Conservation (phyloP, 768 basidiomycete genomes). For the Suillus plorans region DNA sequence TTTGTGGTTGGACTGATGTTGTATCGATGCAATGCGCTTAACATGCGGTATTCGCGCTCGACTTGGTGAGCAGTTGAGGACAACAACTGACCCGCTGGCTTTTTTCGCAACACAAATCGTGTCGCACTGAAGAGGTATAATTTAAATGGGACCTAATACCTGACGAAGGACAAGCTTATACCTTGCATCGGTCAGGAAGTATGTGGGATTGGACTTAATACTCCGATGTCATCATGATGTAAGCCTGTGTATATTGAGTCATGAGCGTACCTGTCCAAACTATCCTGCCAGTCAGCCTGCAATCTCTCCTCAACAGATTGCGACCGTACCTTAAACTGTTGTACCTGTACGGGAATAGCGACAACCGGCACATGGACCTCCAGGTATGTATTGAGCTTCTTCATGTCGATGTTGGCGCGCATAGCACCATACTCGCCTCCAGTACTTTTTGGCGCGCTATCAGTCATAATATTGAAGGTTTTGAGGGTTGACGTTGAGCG, state of each 20-base stretch:
- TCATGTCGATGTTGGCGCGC: conserved; percentile 66
- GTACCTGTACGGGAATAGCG: conserved; percentile 66
- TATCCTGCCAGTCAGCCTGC: conserved; percentile 28
- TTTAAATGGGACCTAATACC: not conserved
- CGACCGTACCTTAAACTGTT: conserved; percentile 85
- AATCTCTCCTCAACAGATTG: not conserved
- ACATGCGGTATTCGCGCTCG: conserved; percentile 87
- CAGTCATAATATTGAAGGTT: conserved; percentile 19
- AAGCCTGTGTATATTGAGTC: not conserved
- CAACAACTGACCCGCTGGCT: conserved; percentile 84
- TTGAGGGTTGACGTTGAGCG: not conserved
- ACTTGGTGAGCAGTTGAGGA: conserved; percentile 93
- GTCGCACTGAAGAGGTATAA: conserved; percentile 37
- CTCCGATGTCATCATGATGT: not conserved
- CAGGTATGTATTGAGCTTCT: conserved; percentile 67
- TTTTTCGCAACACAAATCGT: conserved; percentile 87
- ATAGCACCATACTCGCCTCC: conserved; percentile 79
- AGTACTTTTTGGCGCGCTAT: conserved; percentile 41
- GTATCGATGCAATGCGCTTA: conserved; percentile 73
- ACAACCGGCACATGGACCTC: conserved; percentile 52
- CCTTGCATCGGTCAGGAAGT: conserved; percentile 82
- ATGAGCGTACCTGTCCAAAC: conserved; percentile 79
- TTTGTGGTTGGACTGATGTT: conserved; percentile 56
- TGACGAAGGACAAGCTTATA: conserved; percentile 31
- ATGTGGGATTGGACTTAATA: conserved; percentile 89